Conservation (phyloP, 331 rosid species). For the Arachis monticola region DNA sequence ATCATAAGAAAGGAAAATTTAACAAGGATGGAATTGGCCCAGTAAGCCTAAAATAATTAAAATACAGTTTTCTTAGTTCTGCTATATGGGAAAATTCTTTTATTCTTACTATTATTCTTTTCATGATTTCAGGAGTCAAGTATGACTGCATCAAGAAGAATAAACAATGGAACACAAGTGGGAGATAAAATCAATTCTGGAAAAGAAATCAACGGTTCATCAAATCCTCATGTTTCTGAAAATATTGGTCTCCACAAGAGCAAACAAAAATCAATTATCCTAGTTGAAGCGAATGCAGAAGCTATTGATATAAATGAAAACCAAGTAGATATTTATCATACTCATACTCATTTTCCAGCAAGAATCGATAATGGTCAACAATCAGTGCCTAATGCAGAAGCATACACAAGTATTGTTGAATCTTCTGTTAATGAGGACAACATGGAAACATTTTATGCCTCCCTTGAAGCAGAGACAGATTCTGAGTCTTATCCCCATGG, state of each 20-base stretch:
- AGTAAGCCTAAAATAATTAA: constrained; percentile 7
- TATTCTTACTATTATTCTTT: neutral
- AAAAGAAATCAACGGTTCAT: neutral
- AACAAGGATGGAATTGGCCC: neutral
- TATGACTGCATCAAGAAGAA: constrained; percentile 1
- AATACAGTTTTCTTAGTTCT: too few relatives aligned
- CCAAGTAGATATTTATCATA: neutral
- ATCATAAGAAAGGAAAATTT: neutral
- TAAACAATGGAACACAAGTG: neutral
- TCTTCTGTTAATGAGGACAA: constrained; percentile 11
- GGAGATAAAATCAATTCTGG: constrained; percentile 17
- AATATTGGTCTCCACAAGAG: neutral
- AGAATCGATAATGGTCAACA: neutral
- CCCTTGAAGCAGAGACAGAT: constrained; percentile 27
- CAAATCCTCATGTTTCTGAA: neutral
- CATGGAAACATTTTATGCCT: constrained; percentile 40
- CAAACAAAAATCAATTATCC: neutral
- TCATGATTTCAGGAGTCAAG: constrained; percentile 18
- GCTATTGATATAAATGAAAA: neutral
- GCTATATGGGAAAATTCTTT: too few relatives aligned
- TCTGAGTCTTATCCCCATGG: neutral
- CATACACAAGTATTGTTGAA: neutral
- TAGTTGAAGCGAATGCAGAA: constrained; percentile 5
- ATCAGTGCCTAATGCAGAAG: neutral
- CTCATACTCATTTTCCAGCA: neutral